Conservation (phyloP, 2,329 filamentous ascomycete species). For the Alternaria postmessia region DNA sequence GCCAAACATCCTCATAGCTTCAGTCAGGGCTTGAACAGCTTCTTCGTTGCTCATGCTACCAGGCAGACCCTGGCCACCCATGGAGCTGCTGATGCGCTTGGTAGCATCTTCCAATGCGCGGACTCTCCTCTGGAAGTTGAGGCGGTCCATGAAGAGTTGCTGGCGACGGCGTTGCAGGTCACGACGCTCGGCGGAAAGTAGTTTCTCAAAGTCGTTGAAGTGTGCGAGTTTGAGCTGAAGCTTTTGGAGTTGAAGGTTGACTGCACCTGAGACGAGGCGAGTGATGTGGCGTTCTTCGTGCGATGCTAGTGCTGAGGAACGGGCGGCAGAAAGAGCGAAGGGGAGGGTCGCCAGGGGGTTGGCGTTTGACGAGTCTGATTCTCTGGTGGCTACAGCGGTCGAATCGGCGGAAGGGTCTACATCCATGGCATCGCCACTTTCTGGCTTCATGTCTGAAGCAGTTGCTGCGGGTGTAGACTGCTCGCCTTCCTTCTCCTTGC, state of each 20-base stretch:
- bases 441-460: constrained; percentile 61
- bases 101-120: constrained; percentile 81
- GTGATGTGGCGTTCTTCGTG: constrained; percentile 98
- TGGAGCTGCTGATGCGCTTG: constrained; percentile 53
- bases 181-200: constrained; percentile 88
- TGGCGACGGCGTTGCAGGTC: constrained; percentile 92
- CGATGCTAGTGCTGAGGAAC: constrained; percentile 86
- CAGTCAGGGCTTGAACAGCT: constrained; percentile 43
- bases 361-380: constrained; percentile 17
- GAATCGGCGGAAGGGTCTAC: constrained; percentile 61
- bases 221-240: constrained; percentile 95
- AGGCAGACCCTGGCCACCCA: constrained; percentile 43
- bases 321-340: constrained; percentile 83
- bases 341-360: constrained; percentile 75
- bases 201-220: constrained; percentile 94
- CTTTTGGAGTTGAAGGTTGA: constrained; percentile 94
- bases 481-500: constrained; percentile 68
- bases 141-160: constrained; percentile 89
- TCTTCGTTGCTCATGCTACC: constrained; percentile 45
- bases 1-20: constrained; percentile 45
- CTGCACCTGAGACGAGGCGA: constrained; percentile 86
- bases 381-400: constrained; percentile 46
- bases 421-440: constrained; percentile 66
- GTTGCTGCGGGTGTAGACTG: constrained; percentile 54
- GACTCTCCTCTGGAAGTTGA: constrained; percentile 88